Evolutionary conservation across 2,329 filamentous ascomycete species (phyloP), one percentile per base, ranked within the genome.

Genomic region (Zymoseptoria passerinii): DNA sequence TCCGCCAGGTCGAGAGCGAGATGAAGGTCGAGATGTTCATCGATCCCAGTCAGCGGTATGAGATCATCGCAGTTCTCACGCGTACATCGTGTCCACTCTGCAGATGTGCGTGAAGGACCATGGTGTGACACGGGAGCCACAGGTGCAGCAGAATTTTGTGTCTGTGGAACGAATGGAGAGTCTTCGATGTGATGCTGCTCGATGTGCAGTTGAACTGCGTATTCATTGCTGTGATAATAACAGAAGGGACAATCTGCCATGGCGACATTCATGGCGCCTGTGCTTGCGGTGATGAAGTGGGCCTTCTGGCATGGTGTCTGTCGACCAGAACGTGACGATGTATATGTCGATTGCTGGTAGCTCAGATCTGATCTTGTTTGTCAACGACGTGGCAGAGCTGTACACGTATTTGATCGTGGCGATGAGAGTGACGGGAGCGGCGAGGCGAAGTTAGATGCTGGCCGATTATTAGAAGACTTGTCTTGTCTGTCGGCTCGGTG

Each of bases 11-110:
- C 63, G 20, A 62, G 51, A 8, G 67, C 65, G n/a, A 56, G 59
- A 50, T 79, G 77, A 35, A 76, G 70, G 56, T 77, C 72, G 55
- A 78, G 68, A 67, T 79, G 78, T 53, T 79, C 75, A 65, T 78
- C 75, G 56, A 75, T 71, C 53, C 77, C 75, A 20, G 64, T 61
- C 23, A 77, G 62, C 55, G 71, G 67, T 56, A 79, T 65, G 54
- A 73, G 62, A 61, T 79, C 76, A 57, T 73, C 73, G 67, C 77
- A 79, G 51, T 74, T 71, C 23, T 68, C 62, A 53, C 75, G 70
- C 8, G 76, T 74, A 64, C 77, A 79, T 58, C 68, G 68, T 29
- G 73, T 71, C 63, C 66, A 73, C 19, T 60, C 48, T 59, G 28
- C 19, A 44, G 23, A 27, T 18, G 27, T 54, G 52, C 27, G 29